These are phyloP conservation scores for Cyberlindnera americana DNA, from an alignment of 805 yeast genomes.

Conservation along the genomic window DNA sequence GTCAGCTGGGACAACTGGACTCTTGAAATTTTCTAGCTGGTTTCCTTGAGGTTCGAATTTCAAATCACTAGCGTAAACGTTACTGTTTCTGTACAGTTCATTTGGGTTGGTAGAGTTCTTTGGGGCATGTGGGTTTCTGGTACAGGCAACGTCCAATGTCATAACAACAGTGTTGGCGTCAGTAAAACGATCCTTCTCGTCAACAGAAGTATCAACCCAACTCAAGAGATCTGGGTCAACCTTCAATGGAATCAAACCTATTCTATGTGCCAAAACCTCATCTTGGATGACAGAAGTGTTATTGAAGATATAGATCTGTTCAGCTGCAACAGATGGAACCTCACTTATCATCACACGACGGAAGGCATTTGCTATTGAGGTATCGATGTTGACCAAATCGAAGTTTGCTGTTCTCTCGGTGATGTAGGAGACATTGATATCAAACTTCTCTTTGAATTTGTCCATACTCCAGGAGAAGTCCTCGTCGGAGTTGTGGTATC, in stretches of 20 bases:
- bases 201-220: constrained; percentile 72
- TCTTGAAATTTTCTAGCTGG: constrained; percentile 69
- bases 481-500: constrained; percentile 57
- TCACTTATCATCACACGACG: constrained; percentile 96
- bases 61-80: constrained; percentile 85
- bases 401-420: constrained; percentile 76
- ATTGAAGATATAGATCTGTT: constrained; percentile 83
- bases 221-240: constrained; percentile 85
- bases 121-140: constrained; percentile 81
- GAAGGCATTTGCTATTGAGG: constrained; percentile 93
- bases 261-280: constrained; percentile 93
- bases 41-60: constrained; percentile 90
- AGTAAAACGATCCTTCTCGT: constrained; percentile 67
- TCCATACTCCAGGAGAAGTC: constrained; percentile 82
- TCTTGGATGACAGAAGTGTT: constrained; percentile 97
- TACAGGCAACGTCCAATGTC: constrained; percentile 76
- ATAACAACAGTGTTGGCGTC: constrained; percentile 89
- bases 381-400: constrained; percentile 81
- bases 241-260: constrained; percentile 87
- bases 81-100: constrained; percentile 76
- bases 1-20: constrained; percentile 74
- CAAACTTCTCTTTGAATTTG: constrained; percentile 64
- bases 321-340: constrained; percentile 95
- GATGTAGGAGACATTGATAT: constrained; percentile 62
- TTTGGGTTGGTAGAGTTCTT: constrained; percentile 76